Evolutionary conservation across 768 basidiomycete species (phyloP).

Genomic region (Pleurotus platypus): DNA sequence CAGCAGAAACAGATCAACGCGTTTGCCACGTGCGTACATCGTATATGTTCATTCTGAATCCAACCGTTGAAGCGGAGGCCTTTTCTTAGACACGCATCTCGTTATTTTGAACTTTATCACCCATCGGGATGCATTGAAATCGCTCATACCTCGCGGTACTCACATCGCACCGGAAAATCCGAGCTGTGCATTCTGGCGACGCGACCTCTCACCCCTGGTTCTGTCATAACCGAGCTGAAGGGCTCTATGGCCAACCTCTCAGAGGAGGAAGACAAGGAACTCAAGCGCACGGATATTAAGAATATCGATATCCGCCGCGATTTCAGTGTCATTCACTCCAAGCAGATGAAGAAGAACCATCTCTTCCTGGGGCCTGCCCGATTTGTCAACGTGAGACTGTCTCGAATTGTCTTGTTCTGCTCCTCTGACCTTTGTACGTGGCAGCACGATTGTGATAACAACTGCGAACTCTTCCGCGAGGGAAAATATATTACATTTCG

Average conservation of each 20-base stretch:
- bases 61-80: not conserved
- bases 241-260: constrained; percentile 89
- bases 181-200: constrained; percentile 87
- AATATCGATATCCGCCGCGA: constrained; percentile 79
- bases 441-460: constrained; percentile 88
- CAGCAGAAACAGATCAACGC: constrained; percentile 86
- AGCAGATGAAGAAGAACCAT: constrained; percentile 90
- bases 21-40: constrained; percentile 78
- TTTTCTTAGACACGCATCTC: constrained; percentile 70
- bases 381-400: constrained; percentile 78
- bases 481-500: constrained; percentile 89
- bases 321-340: constrained; percentile 89
- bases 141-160: constrained; percentile 84
- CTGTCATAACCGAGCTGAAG: constrained; percentile 81
- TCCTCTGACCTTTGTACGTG: constrained; percentile 14
- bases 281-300: constrained; percentile 76
- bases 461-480: constrained; percentile 85
- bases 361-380: constrained; percentile 88
- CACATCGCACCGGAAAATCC: constrained; percentile 84
- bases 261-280: constrained; percentile 80
- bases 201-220: constrained; percentile 59
- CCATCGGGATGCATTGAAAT: constrained; percentile 84
- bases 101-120: constrained; percentile 85
- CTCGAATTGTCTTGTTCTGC: constrained; percentile 3
- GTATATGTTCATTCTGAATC: constrained; percentile 15